Evolutionary conservation across 2,329 filamentous ascomycete species (phyloP), one percentile per base, ranked within the genome.

Genomic region (Talaromyces marneffei): DNA sequence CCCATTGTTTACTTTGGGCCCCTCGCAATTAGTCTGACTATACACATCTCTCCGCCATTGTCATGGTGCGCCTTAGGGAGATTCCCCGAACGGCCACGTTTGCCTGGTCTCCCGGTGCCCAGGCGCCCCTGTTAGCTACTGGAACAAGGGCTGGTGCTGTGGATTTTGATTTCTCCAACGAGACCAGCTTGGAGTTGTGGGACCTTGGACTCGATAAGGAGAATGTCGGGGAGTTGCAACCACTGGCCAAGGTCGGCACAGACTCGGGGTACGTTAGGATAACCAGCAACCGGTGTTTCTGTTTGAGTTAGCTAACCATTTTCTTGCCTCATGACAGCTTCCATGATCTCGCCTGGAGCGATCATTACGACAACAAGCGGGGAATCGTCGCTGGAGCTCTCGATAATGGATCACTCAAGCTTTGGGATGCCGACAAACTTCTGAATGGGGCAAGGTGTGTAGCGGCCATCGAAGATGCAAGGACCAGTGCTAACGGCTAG

Each of bases 71-170:
- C 80, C 83, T 97, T 78, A 87, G 93, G 83, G 92, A 97, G 82
- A 95, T 99, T 73, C 90, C 92, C 75, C 87, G 94, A 79, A 99
- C 94, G 71, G 94, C 93, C 77, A 90, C 93, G 71, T 99, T 99
- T 77, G 91, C 94, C 72, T 99, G 94, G 93, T 96, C 91, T 68
- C 89, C 92, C 27, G 90, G 87, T 69, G 80, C 90, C 56, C 84
- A 85, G 40, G 86, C 87, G 68, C 92, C 93, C 69, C 82, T 96
- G 68, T 82, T 99, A 66, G 93, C 91, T 63, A 99, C 94, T 29
- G 94, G 94, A 70, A 99, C 94, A 52, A 88, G 92, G 69, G 92
- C 94, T 64, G 94, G 94, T 65, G 94, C 94, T 69, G 92, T 99
- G 44, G 92, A 96, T 77, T 92, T 91, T 69, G 92, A 97, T 77